A percentile compares a stretch with the other conserved stretches of the same genome.
phyloP scores from a whole-genome alignment of 129 eudicot genomes.

The Ambrosia trifida region DNA sequence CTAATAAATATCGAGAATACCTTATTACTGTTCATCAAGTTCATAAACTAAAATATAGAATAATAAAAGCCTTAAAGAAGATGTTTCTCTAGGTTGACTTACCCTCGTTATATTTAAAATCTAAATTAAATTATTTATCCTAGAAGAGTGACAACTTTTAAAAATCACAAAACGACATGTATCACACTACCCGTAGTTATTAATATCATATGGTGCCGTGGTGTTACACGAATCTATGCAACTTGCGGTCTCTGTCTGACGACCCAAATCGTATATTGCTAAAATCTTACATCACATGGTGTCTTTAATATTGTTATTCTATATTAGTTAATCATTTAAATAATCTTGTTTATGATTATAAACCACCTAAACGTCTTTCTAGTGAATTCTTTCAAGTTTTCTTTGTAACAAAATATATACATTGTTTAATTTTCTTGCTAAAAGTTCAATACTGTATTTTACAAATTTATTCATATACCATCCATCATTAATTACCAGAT shows the following conservation, averaged over 20 bases:
- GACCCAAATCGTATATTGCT: conserved; percentile 11
- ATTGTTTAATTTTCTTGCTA: neutral
- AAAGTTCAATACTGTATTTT: neutral
- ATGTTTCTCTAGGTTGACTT: neutral
- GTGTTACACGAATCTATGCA: neutral
- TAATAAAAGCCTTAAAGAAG: neutral
- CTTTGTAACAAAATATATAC: neutral
- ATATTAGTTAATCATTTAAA: neutral
- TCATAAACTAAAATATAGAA: too few relatives aligned
- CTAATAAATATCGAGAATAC: too few relatives aligned
- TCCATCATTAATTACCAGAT: neutral
- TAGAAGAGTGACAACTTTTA: neutral
- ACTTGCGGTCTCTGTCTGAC: conserved; percentile 9
- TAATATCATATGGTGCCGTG: neutral
- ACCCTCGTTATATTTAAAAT: neutral
- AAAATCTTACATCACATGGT: neutral
- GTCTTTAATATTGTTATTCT: neutral
- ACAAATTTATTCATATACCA: neutral
- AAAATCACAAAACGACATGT: neutral
- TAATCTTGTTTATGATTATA: neutral
- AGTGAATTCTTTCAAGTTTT: neutral
- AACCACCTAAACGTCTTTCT: neutral
- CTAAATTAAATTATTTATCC: neutral
- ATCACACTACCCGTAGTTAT: neutral
- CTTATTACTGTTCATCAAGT: too few relatives aligned